These are phyloP conservation scores for Rhamnella rubrinervis DNA, from an alignment of 331 rosid genomes.

Conservation along the genomic window DNA sequence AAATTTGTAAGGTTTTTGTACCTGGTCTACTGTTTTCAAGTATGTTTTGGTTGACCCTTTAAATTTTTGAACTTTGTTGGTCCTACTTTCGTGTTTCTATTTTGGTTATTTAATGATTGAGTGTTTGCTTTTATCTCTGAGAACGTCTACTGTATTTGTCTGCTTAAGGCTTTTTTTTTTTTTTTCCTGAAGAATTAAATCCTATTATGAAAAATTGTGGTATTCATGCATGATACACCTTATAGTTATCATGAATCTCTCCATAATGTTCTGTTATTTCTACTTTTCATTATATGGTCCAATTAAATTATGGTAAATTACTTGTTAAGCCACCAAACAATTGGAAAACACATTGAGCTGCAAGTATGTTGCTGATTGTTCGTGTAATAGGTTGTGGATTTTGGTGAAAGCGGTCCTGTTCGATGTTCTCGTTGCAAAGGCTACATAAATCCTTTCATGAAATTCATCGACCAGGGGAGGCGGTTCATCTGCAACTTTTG, in stretches of 20 bases:
- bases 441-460: conserved; percentile 96
- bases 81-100: not conserved
- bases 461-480: conserved; percentile 94
- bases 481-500: conserved; percentile 92
- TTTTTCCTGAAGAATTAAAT: not conserved
- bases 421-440: conserved; percentile 99
- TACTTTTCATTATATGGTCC: not conserved
- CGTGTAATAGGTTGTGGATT: conserved; percentile 80
- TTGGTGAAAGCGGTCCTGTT: conserved; percentile 97
- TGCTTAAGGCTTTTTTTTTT: not conserved
- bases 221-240: not conserved
- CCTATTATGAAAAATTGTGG: not conserved
- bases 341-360: not conserved
- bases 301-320: too few relatives aligned
- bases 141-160: not conserved
- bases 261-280: not conserved
- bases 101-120: not conserved
- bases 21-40: not conserved
- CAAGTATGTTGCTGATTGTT: conserved; percentile 6
- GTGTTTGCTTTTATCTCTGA: not conserved
- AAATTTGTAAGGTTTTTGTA: too few relatives aligned
- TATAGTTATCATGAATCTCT: not conserved
- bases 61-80: not conserved
- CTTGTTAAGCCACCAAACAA: conserved; percentile 1
- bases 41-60: not conserved